Percentiles rank a stretch among this genome's conserved stretches.
phyloP scores from a whole-genome alignment of 2,329 filamentous ascomycete genomes.

The Hymenoscyphus linearis region DNA sequence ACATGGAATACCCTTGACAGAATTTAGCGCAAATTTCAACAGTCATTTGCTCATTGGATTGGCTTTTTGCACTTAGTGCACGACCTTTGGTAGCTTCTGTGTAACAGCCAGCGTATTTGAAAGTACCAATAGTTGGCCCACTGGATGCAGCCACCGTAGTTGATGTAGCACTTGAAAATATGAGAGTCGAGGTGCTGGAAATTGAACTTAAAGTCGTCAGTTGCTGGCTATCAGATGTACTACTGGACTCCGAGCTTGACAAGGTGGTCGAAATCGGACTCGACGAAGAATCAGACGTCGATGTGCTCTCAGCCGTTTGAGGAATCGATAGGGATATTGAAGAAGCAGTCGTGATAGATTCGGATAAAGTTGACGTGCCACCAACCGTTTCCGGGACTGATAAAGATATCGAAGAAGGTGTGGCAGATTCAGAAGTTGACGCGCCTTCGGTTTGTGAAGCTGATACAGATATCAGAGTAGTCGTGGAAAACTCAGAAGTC shows the following conservation, averaged over 20 bases:
- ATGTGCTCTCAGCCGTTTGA: no score
- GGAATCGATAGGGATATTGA: no score
- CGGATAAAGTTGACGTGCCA: background rate
- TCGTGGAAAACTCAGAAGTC: background rate
- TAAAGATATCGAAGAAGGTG: background rate
- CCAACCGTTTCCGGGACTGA: background rate
- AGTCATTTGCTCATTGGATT: slow-evolving; percentile 26
- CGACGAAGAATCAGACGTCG: background rate
- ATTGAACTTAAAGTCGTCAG: background rate
- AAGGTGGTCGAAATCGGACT: background rate
- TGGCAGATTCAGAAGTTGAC: background rate
- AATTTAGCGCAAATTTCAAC: slow-evolving; percentile 28
- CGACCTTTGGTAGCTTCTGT: slow-evolving; percentile 23
- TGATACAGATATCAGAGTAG: background rate
- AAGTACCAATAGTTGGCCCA: slow-evolving; percentile 12
- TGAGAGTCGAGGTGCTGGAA: background rate
- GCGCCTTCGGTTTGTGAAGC: background rate
- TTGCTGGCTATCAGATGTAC: background rate
- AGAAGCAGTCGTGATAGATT: background rate
- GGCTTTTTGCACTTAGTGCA: slow-evolving; percentile 17
- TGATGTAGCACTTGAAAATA: slow-evolving; percentile 6
- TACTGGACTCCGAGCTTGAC: background rate
- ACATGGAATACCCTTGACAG: slow-evolving; percentile 29
- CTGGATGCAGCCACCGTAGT: slow-evolving; percentile 7
- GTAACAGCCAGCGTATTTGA: slow-evolving; percentile 25